Base-by-base conservation (phyloP, 2,329 filamentous ascomycete species). In the Bisporella sp. region DNA sequence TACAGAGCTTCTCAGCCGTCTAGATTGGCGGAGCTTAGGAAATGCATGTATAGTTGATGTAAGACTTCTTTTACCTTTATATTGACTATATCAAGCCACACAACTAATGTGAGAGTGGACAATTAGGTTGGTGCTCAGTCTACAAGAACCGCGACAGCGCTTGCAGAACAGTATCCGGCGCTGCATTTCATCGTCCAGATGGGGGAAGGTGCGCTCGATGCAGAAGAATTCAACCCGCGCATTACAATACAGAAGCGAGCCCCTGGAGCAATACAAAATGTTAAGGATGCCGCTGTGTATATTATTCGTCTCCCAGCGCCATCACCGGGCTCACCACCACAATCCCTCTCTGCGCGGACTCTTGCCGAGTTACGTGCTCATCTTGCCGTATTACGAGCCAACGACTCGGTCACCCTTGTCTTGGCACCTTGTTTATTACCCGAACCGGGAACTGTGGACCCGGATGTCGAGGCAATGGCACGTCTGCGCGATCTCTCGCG, bases 251-350 rank as follows among this genome's bases (percentile, higher is more conserved):
- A 57, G 28, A 21, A 57, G 41, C 54, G 65, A 6, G 45, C 49
- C 5, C 56, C 50, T 4, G 63, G 57, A 1, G 53, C 54, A 13
- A 54, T 49, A 6, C 67, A 67, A 54, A 51, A 46, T 9, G 59
- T 67, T 13, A 52, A 47, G 9, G 59, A 68, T 47, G 68, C 65
- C 1, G 61, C 63, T 3, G 59, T 70, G 3, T 71, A 69, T 52
- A 62, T 70, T 31, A 41, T 69, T 4, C 62, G 60, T 37, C 51
- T 66, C 4, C 54, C 59, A 1, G 57, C 57, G 31, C 47, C 55
- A 5, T 54, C 54, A 12, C 53, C 57, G 0, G 46, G 5, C 6
- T 5, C 29, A n/a, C 42, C 49, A 8, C 37, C 51, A 4, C 30
- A 30, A 7, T 32, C 21, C n/a, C 6, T 46, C 12, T n/a, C 5